Evolutionary conservation across 2,329 filamentous ascomycete species (phyloP).

Genomic region (Sphaerostilbella broomeana): DNA sequence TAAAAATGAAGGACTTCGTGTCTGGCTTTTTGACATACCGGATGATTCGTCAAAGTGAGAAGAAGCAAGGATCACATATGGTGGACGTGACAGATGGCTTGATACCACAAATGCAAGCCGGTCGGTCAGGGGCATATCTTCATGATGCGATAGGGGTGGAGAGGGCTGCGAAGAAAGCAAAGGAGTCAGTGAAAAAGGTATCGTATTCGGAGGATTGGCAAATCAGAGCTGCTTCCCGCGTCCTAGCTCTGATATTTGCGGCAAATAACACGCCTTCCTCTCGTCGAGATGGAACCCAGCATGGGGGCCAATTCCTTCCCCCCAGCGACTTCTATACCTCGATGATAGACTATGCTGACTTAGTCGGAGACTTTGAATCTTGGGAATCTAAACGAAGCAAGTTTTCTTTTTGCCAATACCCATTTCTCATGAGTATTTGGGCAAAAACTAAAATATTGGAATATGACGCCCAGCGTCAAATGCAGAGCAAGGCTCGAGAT

Average conservation of each 20-base stretch:
- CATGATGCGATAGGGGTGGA: constrained; percentile 66
- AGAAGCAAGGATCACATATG: constrained; percentile 49
- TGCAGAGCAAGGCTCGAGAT: constrained; percentile 81
- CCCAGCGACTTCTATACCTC: constrained; percentile 86
- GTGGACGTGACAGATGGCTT: constrained; percentile 59
- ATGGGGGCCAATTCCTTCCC: constrained; percentile 60
- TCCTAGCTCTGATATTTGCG: constrained; percentile 74
- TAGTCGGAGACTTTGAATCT: constrained; percentile 77
- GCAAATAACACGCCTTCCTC: constrained; percentile 59
- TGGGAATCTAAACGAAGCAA: constrained; percentile 72
- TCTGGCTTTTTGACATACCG: constrained; percentile 77
- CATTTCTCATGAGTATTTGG: constrained; percentile 85
- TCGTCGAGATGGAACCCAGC: constrained; percentile 27
- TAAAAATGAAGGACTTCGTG: constrained; percentile 68
- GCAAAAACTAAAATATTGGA: constrained; percentile 88
- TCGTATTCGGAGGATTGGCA: constrained; percentile 85
- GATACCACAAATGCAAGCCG: constrained; percentile 64
- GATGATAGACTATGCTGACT: constrained; percentile 76
- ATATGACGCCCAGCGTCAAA: constrained; percentile 79
- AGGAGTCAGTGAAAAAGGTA: constrained; percentile 49
- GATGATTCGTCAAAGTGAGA: constrained; percentile 63
- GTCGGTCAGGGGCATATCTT: constrained; percentile 62
- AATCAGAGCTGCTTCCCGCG: constrained; percentile 69
- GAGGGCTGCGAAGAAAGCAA: constrained; percentile 45
- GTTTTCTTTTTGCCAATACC: constrained; percentile 88